Percentiles rank a stretch among this genome's conserved stretches.
Evolutionary conservation across 495 filamentous ascomycete species (phyloP).

Genomic region (Penicillium lividum): DNA sequence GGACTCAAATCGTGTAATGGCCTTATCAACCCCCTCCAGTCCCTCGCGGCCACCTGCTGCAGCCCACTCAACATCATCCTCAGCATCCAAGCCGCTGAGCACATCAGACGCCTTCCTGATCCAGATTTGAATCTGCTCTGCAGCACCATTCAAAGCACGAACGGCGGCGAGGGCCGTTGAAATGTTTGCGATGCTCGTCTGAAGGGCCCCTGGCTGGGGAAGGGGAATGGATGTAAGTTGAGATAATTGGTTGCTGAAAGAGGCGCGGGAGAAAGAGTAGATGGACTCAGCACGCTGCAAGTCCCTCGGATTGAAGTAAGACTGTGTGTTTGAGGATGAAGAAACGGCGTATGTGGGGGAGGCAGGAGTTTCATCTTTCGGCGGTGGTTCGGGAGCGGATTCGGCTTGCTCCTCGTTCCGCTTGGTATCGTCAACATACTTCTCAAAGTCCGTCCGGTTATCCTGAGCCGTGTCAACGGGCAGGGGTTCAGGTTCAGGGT

Average conservation of each 20-base stretch:
- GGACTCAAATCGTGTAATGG: slow-evolving; percentile 79
- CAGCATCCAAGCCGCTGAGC: slow-evolving; percentile 78
- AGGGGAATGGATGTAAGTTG: slow-evolving; percentile 83
- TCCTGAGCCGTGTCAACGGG: slow-evolving; percentile 18
- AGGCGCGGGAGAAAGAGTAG: slow-evolving; percentile 84
- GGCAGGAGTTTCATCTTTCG: slow-evolving; percentile 39
- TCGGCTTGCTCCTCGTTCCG: slow-evolving; percentile 36
- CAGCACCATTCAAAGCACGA: slow-evolving; percentile 73
- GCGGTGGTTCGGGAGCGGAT: slow-evolving; percentile 38
- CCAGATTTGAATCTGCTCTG: slow-evolving; percentile 90
- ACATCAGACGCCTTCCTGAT: slow-evolving; percentile 87
- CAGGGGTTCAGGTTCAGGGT: slow-evolving; percentile 11
- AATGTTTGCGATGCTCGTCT: slow-evolving; percentile 77
- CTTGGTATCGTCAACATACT: slow-evolving; percentile 46
- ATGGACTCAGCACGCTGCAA: slow-evolving; percentile 70
- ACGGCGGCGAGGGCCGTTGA: slow-evolving; percentile 77
- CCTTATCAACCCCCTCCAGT: slow-evolving; percentile 83
- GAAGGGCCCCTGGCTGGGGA: slow-evolving; percentile 77
- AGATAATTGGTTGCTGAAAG: slow-evolving; percentile 87
- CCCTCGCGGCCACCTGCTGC: slow-evolving; percentile 89
- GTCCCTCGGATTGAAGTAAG: slow-evolving; percentile 47
- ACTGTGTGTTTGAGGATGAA: slow-evolving; percentile 47
- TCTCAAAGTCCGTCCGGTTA: slow-evolving; percentile 45
- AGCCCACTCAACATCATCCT: slow-evolving; percentile 97
- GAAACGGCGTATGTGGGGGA: slow-evolving; percentile 31